Conservation (phyloP, 805 yeast genomes). For the Lipomyces kockii region DNA sequence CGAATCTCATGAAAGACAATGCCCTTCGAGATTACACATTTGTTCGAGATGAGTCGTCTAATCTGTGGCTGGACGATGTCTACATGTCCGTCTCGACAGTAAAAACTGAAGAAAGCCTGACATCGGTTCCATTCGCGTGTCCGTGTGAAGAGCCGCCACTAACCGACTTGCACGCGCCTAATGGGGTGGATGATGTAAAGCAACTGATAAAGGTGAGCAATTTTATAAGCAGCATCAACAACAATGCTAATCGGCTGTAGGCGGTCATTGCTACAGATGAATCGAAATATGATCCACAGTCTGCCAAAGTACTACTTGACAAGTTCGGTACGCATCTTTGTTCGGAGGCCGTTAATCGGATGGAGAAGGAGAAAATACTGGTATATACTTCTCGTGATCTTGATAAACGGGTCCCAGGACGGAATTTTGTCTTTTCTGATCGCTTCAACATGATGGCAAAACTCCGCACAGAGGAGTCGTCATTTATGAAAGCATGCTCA, state of each 20-base stretch:
- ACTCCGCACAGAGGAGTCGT: slow-evolving; percentile 47
- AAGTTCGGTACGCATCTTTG: slow-evolving; percentile 54
- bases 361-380: slow-evolving; percentile 54
- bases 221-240: background rate
- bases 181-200: slow-evolving; percentile 24
- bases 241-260: background rate
- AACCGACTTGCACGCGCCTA: background rate
- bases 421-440: slow-evolving; percentile 63
- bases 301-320: slow-evolving; percentile 55
- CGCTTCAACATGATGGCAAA: slow-evolving; percentile 51
- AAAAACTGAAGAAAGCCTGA: slow-evolving; percentile 17
- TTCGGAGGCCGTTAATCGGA: slow-evolving; percentile 54
- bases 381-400: slow-evolving; percentile 45
- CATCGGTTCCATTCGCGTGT: slow-evolving; percentile 19
- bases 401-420: slow-evolving; percentile 49
- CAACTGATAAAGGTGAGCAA: slow-evolving; percentile 37
- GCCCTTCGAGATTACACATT: slow-evolving; percentile 47
- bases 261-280: slow-evolving; percentile 64
- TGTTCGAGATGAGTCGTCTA: slow-evolving; percentile 41
- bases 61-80: slow-evolving; percentile 30
- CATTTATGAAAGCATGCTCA: slow-evolving; percentile 53
- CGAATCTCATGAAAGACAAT: slow-evolving; percentile 7
- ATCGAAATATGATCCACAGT: slow-evolving; percentile 52
- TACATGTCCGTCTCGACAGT: slow-evolving; percentile 15
- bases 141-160: slow-evolving; percentile 1